Conservation (phyloP, 441 rosid genomes). For the Populus hybrid region DNA sequence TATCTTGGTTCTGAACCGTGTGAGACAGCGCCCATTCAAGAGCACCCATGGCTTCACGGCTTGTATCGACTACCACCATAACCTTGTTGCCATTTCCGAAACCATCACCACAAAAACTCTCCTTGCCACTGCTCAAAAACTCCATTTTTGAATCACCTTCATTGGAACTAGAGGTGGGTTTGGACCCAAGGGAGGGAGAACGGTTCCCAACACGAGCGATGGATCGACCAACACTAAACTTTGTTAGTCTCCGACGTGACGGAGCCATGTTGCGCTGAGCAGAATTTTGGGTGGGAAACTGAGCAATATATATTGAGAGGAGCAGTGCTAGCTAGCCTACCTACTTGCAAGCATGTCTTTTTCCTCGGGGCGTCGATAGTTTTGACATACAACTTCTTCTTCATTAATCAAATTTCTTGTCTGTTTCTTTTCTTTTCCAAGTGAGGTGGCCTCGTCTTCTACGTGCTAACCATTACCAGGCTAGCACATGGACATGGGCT, state of each 20-base stretch:
- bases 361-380: not conserved
- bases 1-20: conserved; percentile 61
- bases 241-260: conserved; percentile 41
- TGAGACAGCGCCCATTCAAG: conserved; percentile 86
- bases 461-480: conserved; percentile 33
- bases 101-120: conserved; percentile 9
- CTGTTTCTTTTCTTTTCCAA: conserved; percentile 22
- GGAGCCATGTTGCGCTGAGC: conserved; percentile 22
- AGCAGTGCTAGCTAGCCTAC: too few species aligned
- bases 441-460: conserved; percentile 22
- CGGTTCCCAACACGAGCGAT: conserved; percentile 44
- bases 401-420: conserved; percentile 18
- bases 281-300: not conserved
- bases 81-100: conserved; percentile 48
- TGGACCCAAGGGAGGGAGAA: conserved; percentile 48
- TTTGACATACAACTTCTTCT: conserved; percentile 21
- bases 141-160: conserved; percentile 44
- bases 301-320: not conserved
- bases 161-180: conserved; percentile 26
- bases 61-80: conserved; percentile 84
- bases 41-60: conserved; percentile 69
- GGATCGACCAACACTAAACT: conserved; percentile 42
- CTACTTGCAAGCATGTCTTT: not conserved
- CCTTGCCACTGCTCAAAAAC: conserved; percentile 34
- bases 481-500: conserved; percentile 1